These are phyloP conservation scores for Xylaria sp. DNA, from an alignment of 2,329 filamentous ascomycete species.

Conservation along the genomic window DNA sequence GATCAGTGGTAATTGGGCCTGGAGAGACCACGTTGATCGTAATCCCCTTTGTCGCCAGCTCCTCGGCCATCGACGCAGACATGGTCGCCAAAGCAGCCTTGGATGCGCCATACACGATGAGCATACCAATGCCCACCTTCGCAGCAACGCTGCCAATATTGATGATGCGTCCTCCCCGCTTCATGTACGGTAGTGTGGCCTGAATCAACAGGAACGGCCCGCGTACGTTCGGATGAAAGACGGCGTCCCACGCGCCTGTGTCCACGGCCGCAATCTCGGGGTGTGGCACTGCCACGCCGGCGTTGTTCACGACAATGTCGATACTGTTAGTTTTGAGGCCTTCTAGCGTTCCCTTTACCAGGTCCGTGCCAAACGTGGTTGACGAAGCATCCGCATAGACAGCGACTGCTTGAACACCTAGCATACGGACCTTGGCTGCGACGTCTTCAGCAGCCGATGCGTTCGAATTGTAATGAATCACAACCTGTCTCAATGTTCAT, in stretches of 20 bases:
- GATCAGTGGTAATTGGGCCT: background rate
- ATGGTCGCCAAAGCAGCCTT: background rate
- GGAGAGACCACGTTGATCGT: background rate
- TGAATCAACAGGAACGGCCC: constrained; percentile 46
- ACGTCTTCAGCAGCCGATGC: background rate
- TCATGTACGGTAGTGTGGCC: constrained; percentile 47
- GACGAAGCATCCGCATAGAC: background rate
- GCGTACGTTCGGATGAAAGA: constrained; percentile 46
- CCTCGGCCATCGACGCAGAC: background rate
- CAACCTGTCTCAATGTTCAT: background rate
- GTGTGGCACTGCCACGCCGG: constrained; percentile 27
- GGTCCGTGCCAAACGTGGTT: background rate
- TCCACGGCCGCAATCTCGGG: background rate
- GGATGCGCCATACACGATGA: background rate
- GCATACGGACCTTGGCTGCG: background rate
- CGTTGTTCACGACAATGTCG: constrained; percentile 2
- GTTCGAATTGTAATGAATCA: background rate
- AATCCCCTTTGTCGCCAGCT: background rate
- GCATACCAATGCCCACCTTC: background rate
- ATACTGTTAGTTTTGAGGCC: constrained; percentile 43
- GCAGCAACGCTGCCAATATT: constrained; percentile 46
- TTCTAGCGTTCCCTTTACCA: background rate
- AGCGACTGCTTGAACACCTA: background rate
- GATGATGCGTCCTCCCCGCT: constrained; percentile 51
- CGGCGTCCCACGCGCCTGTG: constrained; percentile 17